Conservation (phyloP, 2,329 filamentous ascomycete species). For the Xylariaceae sp. region DNA sequence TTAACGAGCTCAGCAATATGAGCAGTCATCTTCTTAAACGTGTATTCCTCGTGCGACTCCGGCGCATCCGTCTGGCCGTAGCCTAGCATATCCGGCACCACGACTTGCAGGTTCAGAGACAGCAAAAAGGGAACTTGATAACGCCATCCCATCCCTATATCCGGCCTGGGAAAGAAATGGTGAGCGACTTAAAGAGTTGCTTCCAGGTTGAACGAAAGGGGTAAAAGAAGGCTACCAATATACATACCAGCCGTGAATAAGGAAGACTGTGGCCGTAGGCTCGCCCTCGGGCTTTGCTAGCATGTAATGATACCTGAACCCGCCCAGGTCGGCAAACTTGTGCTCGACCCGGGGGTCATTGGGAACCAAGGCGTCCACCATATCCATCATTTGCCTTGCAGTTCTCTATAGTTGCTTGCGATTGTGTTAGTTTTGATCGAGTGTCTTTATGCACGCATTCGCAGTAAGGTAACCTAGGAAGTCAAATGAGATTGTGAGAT, state of each 20-base stretch:
- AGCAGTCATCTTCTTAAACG: constrained; percentile 63
- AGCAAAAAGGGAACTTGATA: constrained; percentile 77
- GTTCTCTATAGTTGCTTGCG: too few species aligned
- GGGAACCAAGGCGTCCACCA: constrained; percentile 57
- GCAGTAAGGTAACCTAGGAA: neutral
- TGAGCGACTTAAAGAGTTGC: constrained; percentile 3
- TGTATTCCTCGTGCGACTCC: constrained; percentile 56
- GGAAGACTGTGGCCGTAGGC: constrained; percentile 44
- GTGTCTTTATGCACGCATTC: neutral
- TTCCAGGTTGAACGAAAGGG: too few species aligned
- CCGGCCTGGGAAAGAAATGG: constrained; percentile 63
- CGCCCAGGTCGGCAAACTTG: constrained; percentile 58
- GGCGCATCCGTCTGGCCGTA: constrained; percentile 74
- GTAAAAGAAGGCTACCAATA: neutral
- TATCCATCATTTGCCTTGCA: constrained; percentile 4
- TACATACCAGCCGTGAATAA: constrained; percentile 32
- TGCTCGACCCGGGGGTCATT: constrained; percentile 63
- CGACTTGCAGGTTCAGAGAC: constrained; percentile 67
- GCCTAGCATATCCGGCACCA: constrained; percentile 81
- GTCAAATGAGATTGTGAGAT: too few species aligned
- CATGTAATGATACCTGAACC: constrained; percentile 64
- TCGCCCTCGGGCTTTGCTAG: constrained; percentile 44
- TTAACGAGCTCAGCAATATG: constrained; percentile 70
- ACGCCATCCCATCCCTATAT: constrained; percentile 80
- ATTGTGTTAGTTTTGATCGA: constrained; percentile 6